Conservation (phyloP, 257 asterid species). For the Fraxinus anomala region DNA sequence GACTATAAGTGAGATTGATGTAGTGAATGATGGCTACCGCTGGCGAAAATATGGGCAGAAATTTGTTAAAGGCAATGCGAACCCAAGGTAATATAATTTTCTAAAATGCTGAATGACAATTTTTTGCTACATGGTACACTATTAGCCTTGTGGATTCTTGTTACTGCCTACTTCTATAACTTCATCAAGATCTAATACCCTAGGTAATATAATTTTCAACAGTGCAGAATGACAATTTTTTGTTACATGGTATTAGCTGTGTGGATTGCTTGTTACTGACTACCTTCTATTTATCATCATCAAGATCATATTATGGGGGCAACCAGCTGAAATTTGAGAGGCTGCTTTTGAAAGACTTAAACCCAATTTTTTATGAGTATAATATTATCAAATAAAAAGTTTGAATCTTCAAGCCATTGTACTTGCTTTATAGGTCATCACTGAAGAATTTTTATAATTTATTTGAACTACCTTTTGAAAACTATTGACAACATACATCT, state of each 20-base stretch:
- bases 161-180: neutral
- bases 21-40: conserved; percentile 85
- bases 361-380: neutral
- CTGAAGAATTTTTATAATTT: neutral
- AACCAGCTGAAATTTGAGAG: neutral
- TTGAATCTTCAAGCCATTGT: neutral
- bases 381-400: neutral
- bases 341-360: neutral
- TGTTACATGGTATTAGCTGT: neutral
- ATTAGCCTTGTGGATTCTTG: neutral
- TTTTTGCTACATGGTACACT: conserved; percentile 3
- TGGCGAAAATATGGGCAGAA: conserved; percentile 99
- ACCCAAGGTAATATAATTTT: conserved; percentile 72
- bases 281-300: neutral
- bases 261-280: neutral
- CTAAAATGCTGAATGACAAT: conserved; percentile 16
- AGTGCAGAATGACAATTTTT: conserved; percentile 16
- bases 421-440: neutral
- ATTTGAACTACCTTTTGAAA: neutral
- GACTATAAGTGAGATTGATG: conserved; percentile 74
- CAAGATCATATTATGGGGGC: neutral
- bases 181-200: conserved; percentile 39
- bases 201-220: conserved; percentile 50
- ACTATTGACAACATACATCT: neutral
- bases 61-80: conserved; percentile 88